Evolutionary conservation across 176 grass and related monocot species (phyloP), one percentile per base, ranked within the genome.

Genomic region (Avena eriantha): DNA sequence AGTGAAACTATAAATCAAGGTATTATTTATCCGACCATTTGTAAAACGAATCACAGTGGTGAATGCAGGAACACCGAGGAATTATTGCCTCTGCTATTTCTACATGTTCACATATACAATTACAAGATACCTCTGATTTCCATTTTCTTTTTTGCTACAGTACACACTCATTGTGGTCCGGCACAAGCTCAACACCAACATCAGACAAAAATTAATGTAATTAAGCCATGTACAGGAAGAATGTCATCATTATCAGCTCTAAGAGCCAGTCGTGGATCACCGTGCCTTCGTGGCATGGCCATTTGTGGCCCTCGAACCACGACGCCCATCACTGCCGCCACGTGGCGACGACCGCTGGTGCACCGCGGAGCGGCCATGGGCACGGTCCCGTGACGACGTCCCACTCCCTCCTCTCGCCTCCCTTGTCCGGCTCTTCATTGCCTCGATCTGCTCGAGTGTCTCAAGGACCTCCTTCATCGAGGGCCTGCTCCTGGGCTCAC

Each of bases 381-480:
- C 59, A 1, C 72, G 85, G 71, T 87, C 87, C 48, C 67, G 49
- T 4, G 86, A 26, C 0, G 83, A 33, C 48, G 16, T 35, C 3
- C 77, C 82, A 5, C 78, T 75, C 24, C 73, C 48, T 35, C 91
- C 87, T 35, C 61, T 82, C 2, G 82, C 18, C 9, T 89, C 88
- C 73, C 83, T 89, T 3, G 95, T 82, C 10, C 67, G 79, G 71
- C 45, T 84, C 78, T 92, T 95, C 64, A 95, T 83, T 7, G 80
- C 46, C 56, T 92, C 80, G 2, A 95, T 92, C 9, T 69, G 56
- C 58, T 93, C 89, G 0, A 98, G 90, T 5, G 64, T 92, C 82
- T 80, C 95, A 2, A 98, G 79, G 34, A 98, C 95, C 74, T 95
- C 91, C 78, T 98, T 98, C 95, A 95, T 98, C 1, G 93, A 90